Evolutionary conservation across 805 yeast species (phyloP), one percentile per base, ranked within the genome.

Genomic region (Hanseniaspora occidentalis): DNA sequence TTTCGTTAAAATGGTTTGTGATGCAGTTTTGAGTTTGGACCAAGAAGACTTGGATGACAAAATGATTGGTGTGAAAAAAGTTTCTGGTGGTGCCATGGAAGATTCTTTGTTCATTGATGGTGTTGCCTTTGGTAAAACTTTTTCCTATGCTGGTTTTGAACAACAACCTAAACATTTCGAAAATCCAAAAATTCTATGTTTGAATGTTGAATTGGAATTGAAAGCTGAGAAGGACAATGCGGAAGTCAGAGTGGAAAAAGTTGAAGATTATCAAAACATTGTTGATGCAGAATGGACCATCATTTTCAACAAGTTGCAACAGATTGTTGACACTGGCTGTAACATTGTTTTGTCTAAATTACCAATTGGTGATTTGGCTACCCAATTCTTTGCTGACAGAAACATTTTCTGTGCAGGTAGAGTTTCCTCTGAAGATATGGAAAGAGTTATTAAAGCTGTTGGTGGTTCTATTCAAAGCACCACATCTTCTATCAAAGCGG

Each of bases 241-340:
- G 8, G 98, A 92, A 68, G 97, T 92, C 25, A 76, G 98, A 50
- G 92, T 92, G 38, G 94, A 84, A 53, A 81, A 86, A 59, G 96
- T 92, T 42, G 73, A 75, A 43, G 96, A 89, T 53, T 92, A 92
- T 64, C 98, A 92, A 67, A 85, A 80, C 25, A 81, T 92, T 43
- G 98, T 92, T 16, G 97, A 92, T 62, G 98, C 98, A n/a, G 98
- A 92, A 64, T 92, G 98, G 97, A 76, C 84, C 59, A 82, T 92
- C 49, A 92, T 92, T 49, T 70, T 83, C 53, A 73, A 80, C 56
- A 92, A 92, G 64, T 72, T 92, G 50, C 81, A 84, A 54, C 79
- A 84, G 39, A 81, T 92, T 48, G 79, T 76, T 51, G 71, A 69
- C 20, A 71, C 94, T 3, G 97, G 97, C 20, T 96, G 96, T 25